phyloP scores from a whole-genome alignment of 441 rosid species.

The Croton laevigatus region DNA sequence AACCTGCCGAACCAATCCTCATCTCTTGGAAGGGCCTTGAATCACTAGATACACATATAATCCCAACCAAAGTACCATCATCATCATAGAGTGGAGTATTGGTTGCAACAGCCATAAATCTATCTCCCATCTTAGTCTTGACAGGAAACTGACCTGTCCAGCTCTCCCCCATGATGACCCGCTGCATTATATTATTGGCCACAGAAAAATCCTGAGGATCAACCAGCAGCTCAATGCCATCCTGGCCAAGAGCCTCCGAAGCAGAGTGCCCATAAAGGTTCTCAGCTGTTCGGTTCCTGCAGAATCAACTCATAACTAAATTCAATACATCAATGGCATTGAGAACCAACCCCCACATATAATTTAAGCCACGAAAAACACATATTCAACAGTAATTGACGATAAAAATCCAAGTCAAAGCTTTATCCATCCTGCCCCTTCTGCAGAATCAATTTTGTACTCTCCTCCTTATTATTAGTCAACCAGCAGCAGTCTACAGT shows the following conservation, averaged over 20 bases:
- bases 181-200: slow-evolving; percentile 47
- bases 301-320: slow-evolving; percentile 19
- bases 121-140: slow-evolving; percentile 66
- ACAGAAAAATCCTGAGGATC: slow-evolving; percentile 53
- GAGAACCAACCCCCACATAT: slow-evolving; percentile 5
- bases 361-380: neutral
- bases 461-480: slow-evolving; percentile 1
- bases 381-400: slow-evolving; percentile 9
- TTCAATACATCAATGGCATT: neutral
- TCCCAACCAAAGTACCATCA: slow-evolving; percentile 64
- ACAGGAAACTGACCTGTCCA: slow-evolving; percentile 89
- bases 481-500: slow-evolving; percentile 14
- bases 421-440: neutral
- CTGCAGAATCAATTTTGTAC: slow-evolving; percentile 12
- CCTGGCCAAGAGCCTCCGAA: slow-evolving; percentile 72
- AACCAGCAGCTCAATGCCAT: slow-evolving; percentile 58
- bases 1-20: slow-evolving; percentile 27
- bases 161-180: slow-evolving; percentile 61
- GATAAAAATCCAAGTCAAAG: neutral
- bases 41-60: slow-evolving; percentile 68
- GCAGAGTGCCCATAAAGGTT: slow-evolving; percentile 73
- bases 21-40: slow-evolving; percentile 44
- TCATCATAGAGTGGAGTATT: slow-evolving; percentile 81
- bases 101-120: slow-evolving; percentile 55
- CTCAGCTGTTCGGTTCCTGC: slow-evolving; percentile 89